These are phyloP conservation scores for Xylaria sp. DNA, from an alignment of 2,329 filamentous ascomycete genomes.

Conservation along the genomic window DNA sequence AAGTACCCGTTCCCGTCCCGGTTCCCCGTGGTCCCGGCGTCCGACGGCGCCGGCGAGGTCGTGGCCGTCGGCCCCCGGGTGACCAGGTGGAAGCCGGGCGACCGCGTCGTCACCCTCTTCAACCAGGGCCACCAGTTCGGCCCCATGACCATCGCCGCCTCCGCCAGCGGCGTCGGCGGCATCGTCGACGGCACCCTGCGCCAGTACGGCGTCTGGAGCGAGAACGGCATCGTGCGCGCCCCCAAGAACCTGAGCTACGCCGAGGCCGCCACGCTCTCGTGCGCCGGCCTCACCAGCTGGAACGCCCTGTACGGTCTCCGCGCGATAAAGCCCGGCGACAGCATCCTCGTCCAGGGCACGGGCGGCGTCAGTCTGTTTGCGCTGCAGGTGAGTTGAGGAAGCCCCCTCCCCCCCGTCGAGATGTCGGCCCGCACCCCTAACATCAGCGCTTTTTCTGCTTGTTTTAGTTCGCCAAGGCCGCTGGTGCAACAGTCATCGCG, in stretches of 20 bases:
- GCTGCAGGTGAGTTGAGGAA: slow-evolving; percentile 48
- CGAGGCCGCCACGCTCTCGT: slow-evolving; percentile 63
- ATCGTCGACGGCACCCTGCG: slow-evolving; percentile 70
- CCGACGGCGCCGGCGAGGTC: slow-evolving; percentile 60
- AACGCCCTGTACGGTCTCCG: slow-evolving; percentile 66
- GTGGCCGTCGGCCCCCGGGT: slow-evolving; percentile 57
- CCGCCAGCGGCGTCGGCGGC: slow-evolving; percentile 68
- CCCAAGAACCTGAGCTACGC: slow-evolving; percentile 60
- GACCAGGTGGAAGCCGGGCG: slow-evolving; percentile 55
- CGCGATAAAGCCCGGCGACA: slow-evolving; percentile 58
- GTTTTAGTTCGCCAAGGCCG: slow-evolving; percentile 54
- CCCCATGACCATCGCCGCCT: slow-evolving; percentile 42
- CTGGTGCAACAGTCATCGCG: slow-evolving; percentile 55
- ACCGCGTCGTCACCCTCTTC: slow-evolving; percentile 66
- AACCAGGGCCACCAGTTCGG: slow-evolving; percentile 59
- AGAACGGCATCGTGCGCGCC: slow-evolving; percentile 68
- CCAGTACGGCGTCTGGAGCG: slow-evolving; percentile 69
- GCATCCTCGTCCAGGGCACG: slow-evolving; percentile 72
- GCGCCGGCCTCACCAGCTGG: slow-evolving; percentile 69
- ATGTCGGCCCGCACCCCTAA: not conserved
- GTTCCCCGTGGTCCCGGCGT: slow-evolving; percentile 54
- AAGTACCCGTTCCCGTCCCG: slow-evolving; percentile 52
- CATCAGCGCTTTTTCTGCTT: no score
- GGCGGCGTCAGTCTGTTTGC: slow-evolving; percentile 72
- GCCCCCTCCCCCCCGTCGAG: no score